phyloP scores from a whole-genome alignment of 1,284 basidiomycete genomes.

The Ceratobasidium sp. region DNA sequence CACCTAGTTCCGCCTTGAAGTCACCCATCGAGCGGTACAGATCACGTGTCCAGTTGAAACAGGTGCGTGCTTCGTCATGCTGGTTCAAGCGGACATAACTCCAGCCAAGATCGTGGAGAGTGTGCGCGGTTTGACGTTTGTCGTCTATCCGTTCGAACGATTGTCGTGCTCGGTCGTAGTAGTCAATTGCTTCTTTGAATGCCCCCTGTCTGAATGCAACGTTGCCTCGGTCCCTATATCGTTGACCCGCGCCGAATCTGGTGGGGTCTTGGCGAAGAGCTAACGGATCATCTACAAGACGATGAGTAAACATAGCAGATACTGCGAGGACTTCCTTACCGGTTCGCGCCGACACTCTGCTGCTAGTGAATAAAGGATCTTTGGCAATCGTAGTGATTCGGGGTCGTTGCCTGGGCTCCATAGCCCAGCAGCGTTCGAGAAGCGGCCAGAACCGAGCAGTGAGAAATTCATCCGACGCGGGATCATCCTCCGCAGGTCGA shows the following conservation, averaged over 20 bases:
- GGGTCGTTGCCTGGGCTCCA: not conserved
- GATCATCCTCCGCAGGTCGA: not conserved
- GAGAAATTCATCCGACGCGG: not conserved
- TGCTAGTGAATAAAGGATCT: not conserved
- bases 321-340: not conserved
- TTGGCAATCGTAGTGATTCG: not conserved
- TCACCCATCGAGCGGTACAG: not conserved
- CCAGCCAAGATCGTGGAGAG: slow-evolving; percentile 9
- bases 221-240: not conserved
- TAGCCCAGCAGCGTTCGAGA: not conserved
- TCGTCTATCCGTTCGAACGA: slow-evolving; percentile 2
- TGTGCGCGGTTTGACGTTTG: not conserved
- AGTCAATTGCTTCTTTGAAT: slow-evolving; percentile 20
- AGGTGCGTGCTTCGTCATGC: not conserved
- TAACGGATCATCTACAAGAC: not conserved
- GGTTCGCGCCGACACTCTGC: not conserved
- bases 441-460: not conserved
- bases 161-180: not conserved
- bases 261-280: not conserved
- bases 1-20: not conserved
- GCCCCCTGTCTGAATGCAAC: slow-evolving; percentile 6
- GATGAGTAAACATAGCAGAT: not conserved
- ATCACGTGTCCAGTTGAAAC: not conserved
- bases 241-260: not conserved
- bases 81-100: not conserved